Evolutionary conservation across 345 rosid species (phyloP), one percentile per base, ranked within the genome.

Genomic region (Euclidium syriacum): DNA sequence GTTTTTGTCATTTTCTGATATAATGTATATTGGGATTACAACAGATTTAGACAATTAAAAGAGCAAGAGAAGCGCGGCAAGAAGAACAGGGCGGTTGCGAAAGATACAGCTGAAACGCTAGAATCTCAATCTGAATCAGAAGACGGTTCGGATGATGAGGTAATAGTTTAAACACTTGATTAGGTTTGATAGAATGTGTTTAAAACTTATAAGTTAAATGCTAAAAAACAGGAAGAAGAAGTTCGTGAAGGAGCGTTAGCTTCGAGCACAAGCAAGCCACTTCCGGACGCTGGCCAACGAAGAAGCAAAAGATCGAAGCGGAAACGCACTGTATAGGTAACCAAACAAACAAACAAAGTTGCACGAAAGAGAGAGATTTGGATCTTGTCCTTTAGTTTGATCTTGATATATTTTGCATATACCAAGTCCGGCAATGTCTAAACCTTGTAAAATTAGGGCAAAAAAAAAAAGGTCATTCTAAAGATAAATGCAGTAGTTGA

Each of bases 301-400:
- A 82, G 84, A 78, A 90, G 95, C 85, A 94, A 90, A 81, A 78
- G 95, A 51, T 81, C 98, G 23, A 88, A 88, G 82, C 63, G 86
- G 52, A 88, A 88, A 76, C 95, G 88, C 26, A 74, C 96, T 59
- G 88, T 87, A 68, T 90, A 73, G 83, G 65, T 58, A 6, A 9
- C 12, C 11, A n/a, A n/a, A n/a, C 16, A 70, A 55, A 22, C 14
- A 38, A 44, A 70, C 50, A 44, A 38, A 52, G 53, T 5, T 29
- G 20, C 1, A 38, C 32, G 40, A 40, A 52, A 38, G 56, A 36
- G 11, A 59, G 40, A 46, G 49, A 52, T 41, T 46, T 42, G 34
- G 18, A n/a, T 16, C 25, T 32, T 50, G 35, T 35, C 9, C 47
- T 40, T 49, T 49, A 40, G 59, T 67, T 41, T 67, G 72, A 58